phyloP scores from a whole-genome alignment of 2,329 filamentous ascomycete species.

The Diaporthe longicolla region DNA sequence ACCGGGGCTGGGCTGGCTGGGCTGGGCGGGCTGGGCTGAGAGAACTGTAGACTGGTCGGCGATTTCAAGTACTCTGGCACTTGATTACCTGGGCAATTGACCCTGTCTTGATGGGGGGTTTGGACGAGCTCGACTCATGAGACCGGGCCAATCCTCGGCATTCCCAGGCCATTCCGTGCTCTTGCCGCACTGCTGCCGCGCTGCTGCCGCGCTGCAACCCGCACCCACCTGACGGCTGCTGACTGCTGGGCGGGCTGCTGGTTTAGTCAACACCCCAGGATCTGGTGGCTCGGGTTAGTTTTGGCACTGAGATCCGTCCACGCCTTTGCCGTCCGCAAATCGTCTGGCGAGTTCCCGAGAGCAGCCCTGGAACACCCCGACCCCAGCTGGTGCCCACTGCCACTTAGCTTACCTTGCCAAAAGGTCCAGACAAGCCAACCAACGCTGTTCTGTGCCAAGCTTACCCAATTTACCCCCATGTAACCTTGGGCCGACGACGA shows the following conservation, averaged over 20 bases:
- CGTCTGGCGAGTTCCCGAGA: slow-evolving; percentile 24
- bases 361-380: neutral
- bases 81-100: slow-evolving; percentile 10
- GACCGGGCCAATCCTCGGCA: slow-evolving; percentile 12
- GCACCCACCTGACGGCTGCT: slow-evolving; percentile 16
- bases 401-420: neutral
- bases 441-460: slow-evolving; percentile 26
- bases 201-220: neutral
- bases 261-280: neutral
- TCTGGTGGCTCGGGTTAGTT: slow-evolving; percentile 3
- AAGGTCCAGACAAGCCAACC: slow-evolving; percentile 24
- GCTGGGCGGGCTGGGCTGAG: neutral
- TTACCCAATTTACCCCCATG: slow-evolving; percentile 38
- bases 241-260: neutral
- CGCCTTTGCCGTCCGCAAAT: slow-evolving; percentile 18
- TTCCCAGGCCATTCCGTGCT: slow-evolving; percentile 11
- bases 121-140: slow-evolving; percentile 27
- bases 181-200: neutral
- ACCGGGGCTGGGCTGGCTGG: neutral
- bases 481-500: slow-evolving; percentile 41
- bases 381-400: slow-evolving; percentile 3
- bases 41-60: neutral
- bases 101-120: slow-evolving; percentile 1
- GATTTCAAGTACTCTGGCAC: neutral
- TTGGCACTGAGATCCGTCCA: slow-evolving; percentile 7